These are phyloP conservation scores for Mariannaea sp. DNA, from an alignment of 2,329 filamentous ascomycete species.

Conservation along the genomic window DNA sequence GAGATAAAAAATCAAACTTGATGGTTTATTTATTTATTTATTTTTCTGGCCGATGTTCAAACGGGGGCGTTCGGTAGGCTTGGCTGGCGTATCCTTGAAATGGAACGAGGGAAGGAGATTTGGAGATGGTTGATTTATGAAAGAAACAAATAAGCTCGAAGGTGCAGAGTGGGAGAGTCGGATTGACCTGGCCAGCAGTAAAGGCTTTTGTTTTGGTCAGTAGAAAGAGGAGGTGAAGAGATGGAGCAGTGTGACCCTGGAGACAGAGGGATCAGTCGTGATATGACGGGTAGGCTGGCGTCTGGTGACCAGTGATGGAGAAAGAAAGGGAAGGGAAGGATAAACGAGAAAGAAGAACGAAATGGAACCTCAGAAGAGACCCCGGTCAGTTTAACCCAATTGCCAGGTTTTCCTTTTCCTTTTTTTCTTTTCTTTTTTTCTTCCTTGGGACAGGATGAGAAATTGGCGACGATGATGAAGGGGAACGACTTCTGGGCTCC, in stretches of 20 bases:
- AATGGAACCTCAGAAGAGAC: conserved; percentile 22
- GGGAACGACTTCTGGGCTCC: conserved; percentile 36
- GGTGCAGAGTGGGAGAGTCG: conserved; percentile 13
- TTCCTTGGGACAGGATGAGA: conserved; percentile 34
- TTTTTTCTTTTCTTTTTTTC: conserved; percentile 6
- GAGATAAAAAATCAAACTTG: conserved; percentile 28
- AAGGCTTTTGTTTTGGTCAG: conserved; percentile 16
- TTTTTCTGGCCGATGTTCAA: conserved; percentile 18
- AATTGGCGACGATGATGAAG: conserved; percentile 37
- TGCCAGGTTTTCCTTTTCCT: conserved; percentile 27
- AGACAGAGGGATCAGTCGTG: conserved; percentile 6
- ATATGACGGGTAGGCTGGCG: conserved; percentile 3
- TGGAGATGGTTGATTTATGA: neutral
- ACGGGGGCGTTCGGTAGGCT: neutral
- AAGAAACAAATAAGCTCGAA: conserved; percentile 10
- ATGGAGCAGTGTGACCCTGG: conserved; percentile 10
- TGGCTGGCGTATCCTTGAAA: conserved; percentile 33
- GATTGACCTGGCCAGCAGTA: conserved; percentile 28
- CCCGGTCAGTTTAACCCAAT: conserved; percentile 27
- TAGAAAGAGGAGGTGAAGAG: conserved; percentile 21
- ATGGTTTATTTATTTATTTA: conserved; percentile 16
- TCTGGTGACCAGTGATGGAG: conserved; percentile 13
- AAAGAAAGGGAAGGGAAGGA: conserved; percentile 23
- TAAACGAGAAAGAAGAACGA: conserved; percentile 22
- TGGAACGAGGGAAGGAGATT: conserved; percentile 25